Evolutionary conservation across 192 early-diverging fungal species (phyloP), one percentile per base, ranked within the genome.

Genomic region (Coemansia sp.): DNA sequence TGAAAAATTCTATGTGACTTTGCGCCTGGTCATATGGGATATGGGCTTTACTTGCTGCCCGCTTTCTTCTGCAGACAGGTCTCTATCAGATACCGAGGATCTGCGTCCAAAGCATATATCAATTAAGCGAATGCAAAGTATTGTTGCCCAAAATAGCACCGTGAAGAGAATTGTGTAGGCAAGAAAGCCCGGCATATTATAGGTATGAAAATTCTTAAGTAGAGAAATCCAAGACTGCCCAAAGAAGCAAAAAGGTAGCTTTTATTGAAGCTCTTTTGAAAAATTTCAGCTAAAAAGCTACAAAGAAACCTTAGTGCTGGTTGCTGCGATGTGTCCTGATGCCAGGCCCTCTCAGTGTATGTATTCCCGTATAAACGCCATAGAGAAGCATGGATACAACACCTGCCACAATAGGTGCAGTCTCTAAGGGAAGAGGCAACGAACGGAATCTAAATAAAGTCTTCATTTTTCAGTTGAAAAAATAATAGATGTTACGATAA

Each of bases 271-370:
- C 40, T 15, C 11, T 13, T 41, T 41, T 41, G 14, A 41, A 15
- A 15, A 41, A 19, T 13, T 19, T 43, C 19, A 14, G 42, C 42
- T 43, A 19, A n/a, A 43, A 43, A 43, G 19, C 42, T 43, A 43
- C 11, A 46, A 19, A 46, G 18, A 46, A 46, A 21, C 2, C 23
- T 40, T 40, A 57, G 40, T 59, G 36, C 52, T 71, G 57, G 43
- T 55, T 52, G 48, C 62, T 65, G n/a, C 68, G 52, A 18, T 57
- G 57, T 23, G 37, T 54, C 26, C 68, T 51, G 41, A 65, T 52
- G 3, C 57, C 62, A 0, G 68, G 61, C 0, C 53, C 53, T 10
- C 26, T n/a, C 0, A 65, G 43, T 14, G 46, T 62, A 13, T 59
- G 56, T 2, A 60, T 13, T 1, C 53, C 68, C 2, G 68, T 71